These are phyloP conservation scores for Podaxis sp. DNA, from an alignment of 768 basidiomycete species.

Conservation along the genomic window DNA sequence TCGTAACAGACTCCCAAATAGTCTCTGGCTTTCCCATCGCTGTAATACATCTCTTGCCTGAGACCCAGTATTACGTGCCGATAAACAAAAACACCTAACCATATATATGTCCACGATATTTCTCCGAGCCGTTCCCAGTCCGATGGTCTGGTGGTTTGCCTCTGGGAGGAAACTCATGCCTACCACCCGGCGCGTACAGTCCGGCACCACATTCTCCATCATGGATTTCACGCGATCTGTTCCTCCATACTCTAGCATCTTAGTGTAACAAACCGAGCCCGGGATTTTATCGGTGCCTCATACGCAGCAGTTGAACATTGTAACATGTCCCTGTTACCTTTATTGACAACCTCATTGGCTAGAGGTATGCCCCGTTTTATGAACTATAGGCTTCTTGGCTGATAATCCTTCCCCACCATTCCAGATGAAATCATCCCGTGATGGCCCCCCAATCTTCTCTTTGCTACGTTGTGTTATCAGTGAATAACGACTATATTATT, in stretches of 20 bases:
- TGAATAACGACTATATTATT: not conserved
- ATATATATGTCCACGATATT: slow-evolving; percentile 6
- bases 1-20: slow-evolving; percentile 2
- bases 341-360: slow-evolving; percentile 4
- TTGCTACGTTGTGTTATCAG: not conserved
- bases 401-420: not conserved
- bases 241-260: not conserved
- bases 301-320: not conserved
- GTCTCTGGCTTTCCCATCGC: slow-evolving; percentile 5
- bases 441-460: not conserved
- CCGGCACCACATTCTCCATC: not conserved
- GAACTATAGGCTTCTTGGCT: not conserved
- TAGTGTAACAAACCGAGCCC: not conserved
- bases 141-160: not conserved
- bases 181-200: not conserved
- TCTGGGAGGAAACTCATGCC: not conserved
- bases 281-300: slow-evolving; percentile 3
- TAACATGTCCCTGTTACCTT: slow-evolving; percentile 1
- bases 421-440: not conserved
- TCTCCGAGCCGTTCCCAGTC: slow-evolving; percentile 13
- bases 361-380: not conserved
- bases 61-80: slow-evolving; percentile 3
- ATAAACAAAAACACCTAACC: slow-evolving; percentile 6
- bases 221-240: not conserved
- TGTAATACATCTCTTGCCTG: not conserved